These are phyloP conservation scores for Cephalotrichum gorgonifer DNA, from an alignment of 2,329 filamentous ascomycete genomes.

Conservation along the genomic window DNA sequence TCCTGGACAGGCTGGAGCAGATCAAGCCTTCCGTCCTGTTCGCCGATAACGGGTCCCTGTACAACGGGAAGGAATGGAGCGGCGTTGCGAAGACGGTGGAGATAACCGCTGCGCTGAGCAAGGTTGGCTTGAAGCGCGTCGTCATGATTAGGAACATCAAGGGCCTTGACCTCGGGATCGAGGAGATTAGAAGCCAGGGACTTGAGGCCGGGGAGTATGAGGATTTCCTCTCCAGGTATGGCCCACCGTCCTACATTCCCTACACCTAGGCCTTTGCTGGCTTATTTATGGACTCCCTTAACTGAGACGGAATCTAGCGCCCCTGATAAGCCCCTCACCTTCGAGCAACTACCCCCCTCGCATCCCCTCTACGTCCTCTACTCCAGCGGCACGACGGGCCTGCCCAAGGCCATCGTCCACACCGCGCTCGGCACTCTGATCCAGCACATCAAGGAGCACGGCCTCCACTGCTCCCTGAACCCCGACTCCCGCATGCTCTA, in stretches of 20 bases:
- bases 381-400: conserved; percentile 77
- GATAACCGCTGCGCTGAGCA: conserved; percentile 54
- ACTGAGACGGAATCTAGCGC: conserved; percentile 16
- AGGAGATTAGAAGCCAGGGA: conserved; percentile 26
- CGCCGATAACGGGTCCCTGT: conserved; percentile 77
- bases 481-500: conserved; percentile 72
- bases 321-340: conserved; percentile 40
- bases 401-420: conserved; percentile 91
- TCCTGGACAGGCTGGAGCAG: conserved; percentile 77
- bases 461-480: conserved; percentile 73
- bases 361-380: conserved; percentile 93
- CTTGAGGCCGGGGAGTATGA: conserved; percentile 33
- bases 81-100: conserved; percentile 69
- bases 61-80: conserved; percentile 86
- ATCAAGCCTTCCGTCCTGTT: conserved; percentile 77
- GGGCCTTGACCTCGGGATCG: conserved; percentile 21
- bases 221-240: conserved; percentile 23
- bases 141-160: conserved; percentile 56
- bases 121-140: conserved; percentile 53
- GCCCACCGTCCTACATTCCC: neutral
- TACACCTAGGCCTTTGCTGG: neutral
- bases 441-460: conserved; percentile 95
- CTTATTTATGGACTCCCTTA: too few relatives aligned
- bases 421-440: conserved; percentile 81
- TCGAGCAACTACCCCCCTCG: conserved; percentile 70